Evolutionary conservation across 345 rosid genomes (phyloP).

Genomic region (Lenwebbia sp.): DNA sequence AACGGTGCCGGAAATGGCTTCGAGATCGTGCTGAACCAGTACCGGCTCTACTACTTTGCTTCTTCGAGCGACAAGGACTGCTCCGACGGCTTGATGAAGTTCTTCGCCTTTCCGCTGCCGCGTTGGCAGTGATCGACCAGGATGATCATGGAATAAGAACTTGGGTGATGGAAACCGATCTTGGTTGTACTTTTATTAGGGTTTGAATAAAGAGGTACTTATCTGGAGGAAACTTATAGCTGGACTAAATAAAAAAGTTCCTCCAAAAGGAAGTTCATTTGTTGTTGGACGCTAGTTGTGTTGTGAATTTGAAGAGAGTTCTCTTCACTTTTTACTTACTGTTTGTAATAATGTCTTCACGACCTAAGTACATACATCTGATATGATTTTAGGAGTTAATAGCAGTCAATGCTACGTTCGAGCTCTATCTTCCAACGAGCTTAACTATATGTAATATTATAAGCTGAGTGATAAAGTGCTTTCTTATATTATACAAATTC

Average conservation of each 20-base stretch:
- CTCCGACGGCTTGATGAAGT: conserved; percentile 11
- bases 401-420: background rate
- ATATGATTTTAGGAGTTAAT: background rate
- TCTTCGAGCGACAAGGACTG: conserved; percentile 1
- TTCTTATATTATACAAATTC: background rate
- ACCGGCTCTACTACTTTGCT: conserved; percentile 13
- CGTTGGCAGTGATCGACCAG: background rate
- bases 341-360: background rate
- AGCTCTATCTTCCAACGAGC: background rate
- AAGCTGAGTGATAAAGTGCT: background rate
- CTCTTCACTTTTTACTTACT: background rate
- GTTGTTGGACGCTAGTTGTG: background rate
- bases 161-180: background rate
- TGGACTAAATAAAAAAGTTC: background rate
- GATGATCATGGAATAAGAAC: background rate
- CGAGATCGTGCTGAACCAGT: conserved; percentile 1
- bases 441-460: background rate
- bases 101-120: conserved; percentile 4
- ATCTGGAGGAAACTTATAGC: background rate
- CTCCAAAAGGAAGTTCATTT: background rate
- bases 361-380: background rate
- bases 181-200: background rate
- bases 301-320: background rate
- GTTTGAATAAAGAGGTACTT: background rate
- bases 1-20: conserved; percentile 9